phyloP scores from a whole-genome alignment of 768 basidiomycete genomes.

The Plicaturopsis crispa region DNA sequence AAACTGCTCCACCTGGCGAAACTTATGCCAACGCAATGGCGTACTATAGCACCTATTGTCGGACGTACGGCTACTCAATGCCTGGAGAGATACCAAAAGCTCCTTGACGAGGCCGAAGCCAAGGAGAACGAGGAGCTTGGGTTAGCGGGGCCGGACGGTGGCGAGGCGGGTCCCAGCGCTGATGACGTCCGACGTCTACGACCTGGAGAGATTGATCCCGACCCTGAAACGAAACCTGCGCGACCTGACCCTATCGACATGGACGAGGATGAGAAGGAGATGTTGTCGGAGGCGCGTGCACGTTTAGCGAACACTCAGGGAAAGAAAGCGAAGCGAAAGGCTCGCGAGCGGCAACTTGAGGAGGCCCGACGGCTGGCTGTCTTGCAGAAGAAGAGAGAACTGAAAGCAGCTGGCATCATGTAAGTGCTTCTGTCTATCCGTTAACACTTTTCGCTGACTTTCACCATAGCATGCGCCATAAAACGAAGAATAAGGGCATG shows the following conservation, averaged over 20 bases:
- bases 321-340: constrained; percentile 99
- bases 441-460: neutral
- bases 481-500: constrained; percentile 96
- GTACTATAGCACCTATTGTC: constrained; percentile 97
- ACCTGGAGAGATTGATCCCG: constrained; percentile 97
- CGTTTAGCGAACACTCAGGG: constrained; percentile 98
- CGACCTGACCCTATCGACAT: constrained; percentile 99
- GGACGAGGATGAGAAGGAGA: constrained; percentile 99
- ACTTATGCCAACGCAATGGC: constrained; percentile 99
- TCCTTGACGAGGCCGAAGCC: constrained; percentile 94
- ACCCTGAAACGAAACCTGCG: constrained; percentile 97
- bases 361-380: constrained; percentile 92
- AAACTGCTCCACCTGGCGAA: constrained; percentile 96
- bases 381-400: constrained; percentile 93
- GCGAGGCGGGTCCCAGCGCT: constrained; percentile 79
- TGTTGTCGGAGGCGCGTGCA: constrained; percentile 97
- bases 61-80: constrained; percentile 97
- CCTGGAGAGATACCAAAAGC: constrained; percentile 95
- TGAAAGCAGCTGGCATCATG: constrained; percentile 98
- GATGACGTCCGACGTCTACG: constrained; percentile 85
- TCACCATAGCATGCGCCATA: constrained; percentile 70
- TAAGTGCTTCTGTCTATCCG: constrained; percentile 26
- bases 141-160: constrained; percentile 67
- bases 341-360: constrained; percentile 92
- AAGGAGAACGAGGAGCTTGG: constrained; percentile 96